phyloP scores from a whole-genome alignment of 2,329 filamentous ascomycete species.

The Cercospora sp. region DNA sequence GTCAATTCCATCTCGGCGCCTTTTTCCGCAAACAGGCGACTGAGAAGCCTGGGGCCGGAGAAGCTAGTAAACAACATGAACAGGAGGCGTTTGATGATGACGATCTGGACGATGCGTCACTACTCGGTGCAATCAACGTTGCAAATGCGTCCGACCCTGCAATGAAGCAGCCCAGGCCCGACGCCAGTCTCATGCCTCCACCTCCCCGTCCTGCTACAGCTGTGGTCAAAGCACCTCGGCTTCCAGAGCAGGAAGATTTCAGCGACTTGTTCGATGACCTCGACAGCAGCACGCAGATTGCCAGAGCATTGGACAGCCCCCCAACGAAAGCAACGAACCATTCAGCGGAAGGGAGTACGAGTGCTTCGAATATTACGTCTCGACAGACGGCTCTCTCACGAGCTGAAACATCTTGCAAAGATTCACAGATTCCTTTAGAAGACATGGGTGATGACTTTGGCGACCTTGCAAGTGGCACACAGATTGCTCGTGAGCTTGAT shows the following conservation, averaged over 20 bases:
- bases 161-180: neutral
- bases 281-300: conserved; percentile 48
- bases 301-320: conserved; percentile 41
- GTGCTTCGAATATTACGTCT: neutral
- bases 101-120: conserved; percentile 34
- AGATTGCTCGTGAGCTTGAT: conserved; percentile 47
- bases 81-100: conserved; percentile 31
- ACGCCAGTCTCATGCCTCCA: conserved; percentile 13
- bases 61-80: neutral
- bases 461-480: conserved; percentile 49
- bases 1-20: conserved; percentile 40
- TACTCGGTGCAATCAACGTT: neutral
- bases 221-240: neutral
- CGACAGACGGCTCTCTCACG: neutral
- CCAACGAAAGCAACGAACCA: neutral
- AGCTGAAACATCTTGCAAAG: neutral
- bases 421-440: conserved; percentile 8
- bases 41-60: neutral
- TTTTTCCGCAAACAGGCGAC: conserved; percentile 33
- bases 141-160: neutral
- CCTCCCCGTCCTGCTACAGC: conserved; percentile 2
- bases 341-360: neutral
- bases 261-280: conserved; percentile 41
- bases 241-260: conserved; percentile 26
- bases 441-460: conserved; percentile 36